phyloP scores from a whole-genome alignment of 2,329 filamentous ascomycete genomes.

The Sclerotiophoma versabilis region DNA sequence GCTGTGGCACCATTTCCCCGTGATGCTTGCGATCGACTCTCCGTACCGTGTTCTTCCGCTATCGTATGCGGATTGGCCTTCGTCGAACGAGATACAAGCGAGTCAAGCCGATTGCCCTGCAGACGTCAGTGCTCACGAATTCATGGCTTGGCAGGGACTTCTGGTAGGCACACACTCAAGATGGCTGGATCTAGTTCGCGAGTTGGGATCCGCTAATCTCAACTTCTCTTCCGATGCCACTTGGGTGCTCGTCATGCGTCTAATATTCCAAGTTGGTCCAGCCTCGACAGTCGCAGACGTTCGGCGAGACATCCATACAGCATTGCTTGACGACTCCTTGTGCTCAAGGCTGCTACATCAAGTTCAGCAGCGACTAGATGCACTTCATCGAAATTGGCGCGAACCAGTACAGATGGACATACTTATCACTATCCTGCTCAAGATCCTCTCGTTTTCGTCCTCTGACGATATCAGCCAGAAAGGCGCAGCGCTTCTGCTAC shows the following conservation, averaged over 20 bases:
- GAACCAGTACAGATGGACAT: slow-evolving; percentile 66
- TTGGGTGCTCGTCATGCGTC: slow-evolving; percentile 57
- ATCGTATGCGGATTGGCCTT: slow-evolving; percentile 46
- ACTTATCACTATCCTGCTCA: slow-evolving; percentile 60
- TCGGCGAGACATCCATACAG: slow-evolving; percentile 57
- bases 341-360: slow-evolving; percentile 58
- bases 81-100: slow-evolving; percentile 63
- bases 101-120: slow-evolving; percentile 59
- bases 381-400: slow-evolving; percentile 64
- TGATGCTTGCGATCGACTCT: slow-evolving; percentile 49
- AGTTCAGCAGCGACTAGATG: slow-evolving; percentile 55
- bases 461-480: slow-evolving; percentile 15
- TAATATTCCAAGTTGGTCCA: slow-evolving; percentile 66
- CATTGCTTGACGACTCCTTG: slow-evolving; percentile 61
- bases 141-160: slow-evolving; percentile 58
- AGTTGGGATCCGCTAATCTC: slow-evolving; percentile 61
- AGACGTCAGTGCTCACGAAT: slow-evolving; percentile 60
- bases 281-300: slow-evolving; percentile 20
- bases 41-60: slow-evolving; percentile 49
- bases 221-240: slow-evolving; percentile 67
- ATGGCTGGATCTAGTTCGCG: slow-evolving; percentile 58
- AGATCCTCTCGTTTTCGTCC: slow-evolving; percentile 45
- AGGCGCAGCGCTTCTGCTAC: slow-evolving; percentile 46
- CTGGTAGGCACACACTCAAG: slow-evolving; percentile 56
- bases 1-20: slow-evolving; percentile 56